phyloP scores from a whole-genome alignment of 2,329 filamentous ascomycete species.

The Blumeria graminis region DNA sequence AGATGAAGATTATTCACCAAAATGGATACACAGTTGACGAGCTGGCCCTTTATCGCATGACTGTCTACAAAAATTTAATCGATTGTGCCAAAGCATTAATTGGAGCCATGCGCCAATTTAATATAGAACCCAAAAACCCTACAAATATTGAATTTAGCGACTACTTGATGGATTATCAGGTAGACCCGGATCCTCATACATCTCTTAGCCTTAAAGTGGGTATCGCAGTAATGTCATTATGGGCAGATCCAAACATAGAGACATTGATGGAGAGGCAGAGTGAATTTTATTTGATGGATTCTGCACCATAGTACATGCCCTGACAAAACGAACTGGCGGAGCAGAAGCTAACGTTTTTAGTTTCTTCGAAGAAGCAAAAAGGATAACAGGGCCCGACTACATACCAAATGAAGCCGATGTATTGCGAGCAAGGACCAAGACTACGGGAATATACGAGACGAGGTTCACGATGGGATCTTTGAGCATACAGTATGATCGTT shows the following conservation, averaged over 20 bases:
- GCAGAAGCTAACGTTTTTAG: conserved; percentile 22
- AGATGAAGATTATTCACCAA: conserved; percentile 99
- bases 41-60: conserved; percentile 77
- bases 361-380: conserved; percentile 81
- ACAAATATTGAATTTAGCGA: conserved; percentile 52
- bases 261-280: conserved; percentile 79
- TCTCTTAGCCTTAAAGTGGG: conserved; percentile 62
- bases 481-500: conserved; percentile 69
- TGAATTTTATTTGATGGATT: conserved; percentile 99
- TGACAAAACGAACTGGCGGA: background rate
- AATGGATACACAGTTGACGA: conserved; percentile 94
- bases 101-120: conserved; percentile 74
- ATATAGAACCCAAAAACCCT: conserved; percentile 50
- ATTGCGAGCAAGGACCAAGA: conserved; percentile 85
- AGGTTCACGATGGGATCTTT: conserved; percentile 96
- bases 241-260: conserved; percentile 68
- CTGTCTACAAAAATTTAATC: conserved; percentile 93
- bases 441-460: conserved; percentile 96
- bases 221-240: conserved; percentile 62
- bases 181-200: conserved; percentile 75
- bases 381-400: conserved; percentile 68
- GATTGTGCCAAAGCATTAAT: conserved; percentile 92
- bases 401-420: conserved; percentile 89
- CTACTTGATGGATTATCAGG: conserved; percentile 65
- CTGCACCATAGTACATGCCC: conserved; percentile 62